phyloP scores from a whole-genome alignment of 179 eudicot genomes.

The Beta macrorhiza region DNA sequence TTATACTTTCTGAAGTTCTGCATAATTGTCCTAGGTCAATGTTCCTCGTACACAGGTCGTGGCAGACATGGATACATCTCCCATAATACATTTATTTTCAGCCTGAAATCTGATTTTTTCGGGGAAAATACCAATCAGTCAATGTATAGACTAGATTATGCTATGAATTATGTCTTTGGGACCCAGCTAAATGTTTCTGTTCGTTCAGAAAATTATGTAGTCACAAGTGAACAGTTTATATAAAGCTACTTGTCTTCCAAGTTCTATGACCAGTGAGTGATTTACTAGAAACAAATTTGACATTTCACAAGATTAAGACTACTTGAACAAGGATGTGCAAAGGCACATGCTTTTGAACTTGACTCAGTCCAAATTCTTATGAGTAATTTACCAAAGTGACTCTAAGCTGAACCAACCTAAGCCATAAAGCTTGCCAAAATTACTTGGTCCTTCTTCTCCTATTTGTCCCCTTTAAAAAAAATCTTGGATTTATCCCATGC shows the following conservation, averaged over 20 bases:
- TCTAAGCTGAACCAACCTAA: no score
- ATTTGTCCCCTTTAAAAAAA: no score
- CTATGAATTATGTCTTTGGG: neutral
- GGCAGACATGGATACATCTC: neutral
- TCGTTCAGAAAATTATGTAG: neutral
- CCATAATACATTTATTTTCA: neutral
- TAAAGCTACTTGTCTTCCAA: neutral
- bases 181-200: neutral
- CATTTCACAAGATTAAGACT: neutral
- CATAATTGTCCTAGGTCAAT: no score
- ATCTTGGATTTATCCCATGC: no score
- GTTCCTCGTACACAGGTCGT: no score
- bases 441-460: no score
- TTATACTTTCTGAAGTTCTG: no score
- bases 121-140: neutral
- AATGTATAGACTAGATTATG: neutral
- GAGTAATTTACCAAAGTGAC: no score
- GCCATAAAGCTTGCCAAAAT: no score
- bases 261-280: neutral
- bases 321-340: neutral
- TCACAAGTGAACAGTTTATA: neutral
- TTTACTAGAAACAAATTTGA: neutral
- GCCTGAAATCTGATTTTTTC: neutral
- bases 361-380: no score
- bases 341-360: neutral